phyloP scores from a whole-genome alignment of 2,329 filamentous ascomycete genomes.

The Trichoderma asperellum region DNA sequence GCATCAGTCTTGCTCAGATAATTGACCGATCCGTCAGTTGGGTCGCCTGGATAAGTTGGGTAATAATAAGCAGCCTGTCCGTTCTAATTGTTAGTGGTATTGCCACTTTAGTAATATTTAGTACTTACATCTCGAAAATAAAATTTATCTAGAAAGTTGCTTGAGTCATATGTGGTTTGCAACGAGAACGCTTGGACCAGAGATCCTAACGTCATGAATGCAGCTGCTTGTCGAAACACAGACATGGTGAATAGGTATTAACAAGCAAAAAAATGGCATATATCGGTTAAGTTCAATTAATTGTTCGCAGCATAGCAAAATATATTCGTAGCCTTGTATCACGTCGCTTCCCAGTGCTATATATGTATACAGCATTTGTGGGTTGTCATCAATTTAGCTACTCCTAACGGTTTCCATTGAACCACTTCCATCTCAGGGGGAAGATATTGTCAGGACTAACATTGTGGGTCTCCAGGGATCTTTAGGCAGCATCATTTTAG shows the following conservation, averaged over 20 bases:
- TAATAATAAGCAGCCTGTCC: neutral
- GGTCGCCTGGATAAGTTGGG: neutral
- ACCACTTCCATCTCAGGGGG: neutral
- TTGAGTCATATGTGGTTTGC: neutral
- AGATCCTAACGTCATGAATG: neutral
- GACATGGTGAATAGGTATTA: neutral
- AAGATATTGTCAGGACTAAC: neutral
- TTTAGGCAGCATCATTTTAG: neutral
- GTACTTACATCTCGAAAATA: neutral
- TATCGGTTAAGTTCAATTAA: neutral
- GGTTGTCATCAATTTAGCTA: neutral
- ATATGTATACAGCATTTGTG: neutral
- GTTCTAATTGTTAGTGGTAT: neutral
- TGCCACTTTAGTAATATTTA: neutral
- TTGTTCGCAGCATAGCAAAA: neutral
- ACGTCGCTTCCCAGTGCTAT: neutral
- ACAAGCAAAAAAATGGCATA: neutral
- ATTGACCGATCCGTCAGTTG: neutral
- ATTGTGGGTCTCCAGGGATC: neutral
- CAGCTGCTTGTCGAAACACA: neutral
- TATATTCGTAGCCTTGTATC: neutral
- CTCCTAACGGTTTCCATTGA: neutral
- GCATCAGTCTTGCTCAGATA: neutral
- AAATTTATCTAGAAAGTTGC: neutral
- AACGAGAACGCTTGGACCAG: neutral